Evolutionary conservation across 768 basidiomycete genomes (phyloP).

Genomic region (Psilocybe tampanensis): DNA sequence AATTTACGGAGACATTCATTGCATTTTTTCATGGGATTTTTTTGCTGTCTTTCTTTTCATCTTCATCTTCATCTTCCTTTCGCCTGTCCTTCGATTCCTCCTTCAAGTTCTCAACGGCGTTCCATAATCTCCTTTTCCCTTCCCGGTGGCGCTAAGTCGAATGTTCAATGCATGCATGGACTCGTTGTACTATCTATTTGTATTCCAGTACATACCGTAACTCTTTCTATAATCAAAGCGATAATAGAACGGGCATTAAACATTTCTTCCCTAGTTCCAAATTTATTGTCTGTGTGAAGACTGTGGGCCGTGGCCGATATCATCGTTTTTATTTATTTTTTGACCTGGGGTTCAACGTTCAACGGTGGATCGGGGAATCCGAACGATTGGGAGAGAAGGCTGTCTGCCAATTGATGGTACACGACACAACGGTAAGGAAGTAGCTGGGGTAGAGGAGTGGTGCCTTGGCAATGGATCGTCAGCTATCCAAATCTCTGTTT

Average conservation of each 20-base stretch:
- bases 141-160: background rate
- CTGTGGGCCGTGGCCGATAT: background rate
- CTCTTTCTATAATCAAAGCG: conserved; percentile 13
- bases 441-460: background rate
- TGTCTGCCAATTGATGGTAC: background rate
- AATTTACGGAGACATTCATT: background rate
- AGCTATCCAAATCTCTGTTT: conserved; percentile 77
- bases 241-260: conserved; percentile 16
- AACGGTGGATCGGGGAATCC: background rate
- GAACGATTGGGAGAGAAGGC: background rate
- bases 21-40: background rate
- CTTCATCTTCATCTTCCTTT: background rate
- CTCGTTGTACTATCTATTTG: conserved; percentile 15
- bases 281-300: background rate
- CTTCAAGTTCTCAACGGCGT: background rate
- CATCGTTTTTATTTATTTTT: background rate
- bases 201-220: conserved; percentile 16
- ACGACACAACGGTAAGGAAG: too few relatives aligned
- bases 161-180: conserved; percentile 5
- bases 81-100: background rate
- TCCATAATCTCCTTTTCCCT: background rate
- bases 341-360: background rate
- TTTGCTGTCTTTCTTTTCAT: background rate
- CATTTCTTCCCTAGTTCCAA: too few relatives aligned
- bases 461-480: conserved; percentile 19